Evolutionary conservation across 768 basidiomycete species (phyloP), one percentile per base, ranked within the genome.

Genomic region (Leccinum rimulosum): DNA sequence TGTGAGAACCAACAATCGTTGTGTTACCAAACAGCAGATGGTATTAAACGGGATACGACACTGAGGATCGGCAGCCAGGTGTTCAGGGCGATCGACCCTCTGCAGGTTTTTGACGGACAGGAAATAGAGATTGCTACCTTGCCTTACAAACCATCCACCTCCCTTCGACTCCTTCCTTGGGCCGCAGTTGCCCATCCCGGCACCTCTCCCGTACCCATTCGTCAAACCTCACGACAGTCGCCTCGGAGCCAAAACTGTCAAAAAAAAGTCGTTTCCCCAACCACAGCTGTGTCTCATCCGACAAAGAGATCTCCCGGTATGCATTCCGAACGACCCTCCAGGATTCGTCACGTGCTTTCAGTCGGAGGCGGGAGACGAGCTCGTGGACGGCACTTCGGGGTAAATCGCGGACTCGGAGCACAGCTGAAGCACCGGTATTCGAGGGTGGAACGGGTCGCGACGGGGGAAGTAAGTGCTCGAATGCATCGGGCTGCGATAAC

Each of bases 81-180:
- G 25, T 25, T 38, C 57, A 22, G 31, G 40, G 14, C 27, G 45
- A 58, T 6, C 7, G 6, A 14, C 17, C 36, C 14, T 19, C 28
- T 49, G 35, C 36, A 49, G 38, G 12, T 36, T 47, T 43, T 35
- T 12, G 53, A 48, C 17, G 10, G 14, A 49, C 40, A 49, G 36
- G 33, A 50, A 49, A 25, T 6, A 28, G 43, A 6, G 5, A 19
- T 45, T 51, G 28, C 55, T 68, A 81, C 61, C 77, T 74, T 50
- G 76, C 68, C 72, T 81, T 87, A 64, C 80, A 83, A 33, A 90
- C 71, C 15, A 83, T 78, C 88, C 88, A 91, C 65, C 77, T 77
- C 0, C 81, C 83, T 54, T 80, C 78, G 6, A 71, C 64, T 5
- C 82, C 86, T 56, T 87, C 86, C 71, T 84, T 89, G 59, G 70